Conservation (phyloP, 2,329 filamentous ascomycete species). For the Beauveria scarabaeidicola region DNA sequence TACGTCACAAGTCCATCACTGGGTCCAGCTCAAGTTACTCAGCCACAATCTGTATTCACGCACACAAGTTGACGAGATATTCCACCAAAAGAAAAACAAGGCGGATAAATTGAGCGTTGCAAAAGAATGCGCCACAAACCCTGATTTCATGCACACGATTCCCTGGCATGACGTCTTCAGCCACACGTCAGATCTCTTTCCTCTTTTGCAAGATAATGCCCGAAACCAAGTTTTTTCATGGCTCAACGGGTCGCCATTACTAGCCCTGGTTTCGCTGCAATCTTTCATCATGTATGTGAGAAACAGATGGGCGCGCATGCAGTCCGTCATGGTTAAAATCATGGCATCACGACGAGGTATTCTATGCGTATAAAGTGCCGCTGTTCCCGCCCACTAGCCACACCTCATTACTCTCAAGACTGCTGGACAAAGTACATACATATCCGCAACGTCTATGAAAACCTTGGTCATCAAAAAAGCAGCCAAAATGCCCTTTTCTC, state of each 20-base stretch:
- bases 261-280: not conserved
- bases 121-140: slow-evolving; percentile 3
- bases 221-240: slow-evolving; percentile 9
- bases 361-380: not conserved
- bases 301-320: not conserved
- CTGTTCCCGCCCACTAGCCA: not conserved
- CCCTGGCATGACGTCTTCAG: slow-evolving; percentile 9
- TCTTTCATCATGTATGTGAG: not conserved
- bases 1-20: slow-evolving; percentile 7
- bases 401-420: not conserved
- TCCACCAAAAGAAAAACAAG: not conserved
- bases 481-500: slow-evolving; percentile 26
- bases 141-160: slow-evolving; percentile 1
- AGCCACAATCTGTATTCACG: not conserved
- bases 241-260: not conserved
- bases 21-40: not conserved
- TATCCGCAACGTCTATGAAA: not conserved
- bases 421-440: not conserved
- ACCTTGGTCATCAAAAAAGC: slow-evolving; percentile 5
- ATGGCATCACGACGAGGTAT: not conserved
- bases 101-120: not conserved
- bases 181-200: slow-evolving; percentile 9
- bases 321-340: not conserved
- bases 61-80: no score
- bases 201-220: not conserved